These are phyloP conservation scores for Phaeodactylum tricornutum DNA, from an alignment of 108 stramenopile species.

Conservation along the genomic window DNA sequence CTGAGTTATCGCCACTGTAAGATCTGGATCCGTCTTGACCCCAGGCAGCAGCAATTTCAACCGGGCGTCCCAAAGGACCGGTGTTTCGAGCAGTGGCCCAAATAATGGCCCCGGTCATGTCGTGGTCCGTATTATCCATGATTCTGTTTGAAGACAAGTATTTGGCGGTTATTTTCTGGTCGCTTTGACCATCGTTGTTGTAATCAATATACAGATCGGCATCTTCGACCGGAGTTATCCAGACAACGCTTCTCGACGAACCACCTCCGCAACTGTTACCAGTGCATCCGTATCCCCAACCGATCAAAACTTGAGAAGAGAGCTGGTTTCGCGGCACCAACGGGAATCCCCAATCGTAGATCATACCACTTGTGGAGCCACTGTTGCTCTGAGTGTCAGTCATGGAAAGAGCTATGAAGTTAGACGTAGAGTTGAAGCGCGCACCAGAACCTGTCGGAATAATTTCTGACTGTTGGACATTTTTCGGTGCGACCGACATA, in stretches of 20 bases:
- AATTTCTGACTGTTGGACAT: no score
- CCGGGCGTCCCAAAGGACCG: neutral
- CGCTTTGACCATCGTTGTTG: constrained; percentile 11
- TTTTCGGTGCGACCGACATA: no score
- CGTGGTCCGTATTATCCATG: constrained; percentile 2
- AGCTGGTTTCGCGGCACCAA: constrained; percentile 5
- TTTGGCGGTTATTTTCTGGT: neutral
- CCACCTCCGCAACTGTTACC: no score
- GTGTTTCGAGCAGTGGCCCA: constrained; percentile 2
- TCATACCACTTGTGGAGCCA: no score
- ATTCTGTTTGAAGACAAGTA: neutral
- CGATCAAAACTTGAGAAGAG: constrained; percentile 11
- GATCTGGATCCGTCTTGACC: constrained; percentile 5
- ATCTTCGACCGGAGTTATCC: constrained; percentile 12
- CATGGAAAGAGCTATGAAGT: no score
- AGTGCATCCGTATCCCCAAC: constrained; percentile 17
- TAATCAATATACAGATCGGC: constrained; percentile 15
- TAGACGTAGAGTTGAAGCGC: no score
- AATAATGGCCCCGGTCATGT: constrained; percentile 19
- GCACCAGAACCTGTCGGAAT: no score
- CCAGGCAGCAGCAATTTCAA: constrained; percentile 14
- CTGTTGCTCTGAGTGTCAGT: no score
- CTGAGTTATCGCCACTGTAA: constrained; percentile 3
- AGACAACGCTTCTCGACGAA: constrained; percentile 11
- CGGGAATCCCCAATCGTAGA: constrained; percentile 3